Base-by-base conservation (phyloP, 192 early-diverging fungal genomes). In the Dimargaris xerosporica region DNA sequence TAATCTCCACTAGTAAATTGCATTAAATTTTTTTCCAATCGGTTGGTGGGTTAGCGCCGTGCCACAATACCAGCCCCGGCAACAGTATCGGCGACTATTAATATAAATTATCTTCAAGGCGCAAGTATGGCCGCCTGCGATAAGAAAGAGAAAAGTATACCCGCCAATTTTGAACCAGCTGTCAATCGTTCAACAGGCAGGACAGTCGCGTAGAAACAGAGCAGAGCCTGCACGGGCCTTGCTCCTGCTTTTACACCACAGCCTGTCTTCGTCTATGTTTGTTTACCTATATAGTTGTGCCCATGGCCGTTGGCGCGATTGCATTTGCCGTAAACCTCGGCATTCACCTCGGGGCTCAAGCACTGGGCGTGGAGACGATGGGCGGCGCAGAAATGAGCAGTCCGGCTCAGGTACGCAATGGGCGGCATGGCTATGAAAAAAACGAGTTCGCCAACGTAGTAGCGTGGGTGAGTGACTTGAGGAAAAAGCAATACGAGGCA, bases 221-320 rank as follows among this genome's bases (percentile, higher is more conserved):
- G 17, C 10, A 45, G 17, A 17, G 44, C 17, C 11, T 10, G 44
- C 17, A 45, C 44, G 17, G 44, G 17, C 11, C 11, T 10, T 13
- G 10, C 11, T 45, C 11, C 11, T 45, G 50, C n/a, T n/a, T n/a
- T n/a, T n/a, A n/a, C n/a, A n/a, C n/a, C n/a, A n/a, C n/a, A n/a
- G n/a, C n/a, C n/a, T n/a, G n/a, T n/a, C n/a, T n/a, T n/a, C n/a
- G n/a, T n/a, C n/a, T n/a, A n/a, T n/a, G n/a, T n/a, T n/a, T 21
- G 50, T 23, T 42, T 65, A 86, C 86, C 80, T 78, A 76, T 82
- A 65, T 91, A 94, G 72, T 94, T 94, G 76, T 96, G 91, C 9
- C 93, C 93, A 68, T 96, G 93, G 31, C 84, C 86, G 68, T 85
- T 80, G 26, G 75, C 66, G 61, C 84, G 71, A 73, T 93, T 92